phyloP scores from a whole-genome alignment of 1,284 basidiomycete species.

The Ustilago lituana region DNA sequence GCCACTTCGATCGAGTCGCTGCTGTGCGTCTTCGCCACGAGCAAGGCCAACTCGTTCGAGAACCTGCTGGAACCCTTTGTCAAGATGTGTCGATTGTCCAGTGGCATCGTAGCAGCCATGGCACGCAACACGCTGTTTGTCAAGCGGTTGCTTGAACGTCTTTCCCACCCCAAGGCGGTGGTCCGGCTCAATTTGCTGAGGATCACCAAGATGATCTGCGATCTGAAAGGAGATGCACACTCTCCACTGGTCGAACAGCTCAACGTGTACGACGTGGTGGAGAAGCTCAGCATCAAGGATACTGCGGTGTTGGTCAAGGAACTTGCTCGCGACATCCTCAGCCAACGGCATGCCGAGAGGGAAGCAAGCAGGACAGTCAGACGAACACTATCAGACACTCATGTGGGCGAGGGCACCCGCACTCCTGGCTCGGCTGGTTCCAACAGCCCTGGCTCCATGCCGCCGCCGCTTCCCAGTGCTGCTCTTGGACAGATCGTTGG shows the following conservation, averaged over 20 bases:
- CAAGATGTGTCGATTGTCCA: slow-evolving; percentile 84
- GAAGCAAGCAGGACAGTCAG: slow-evolving; percentile 28
- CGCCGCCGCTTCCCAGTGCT: slow-evolving; percentile 13
- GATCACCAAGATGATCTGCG: slow-evolving; percentile 84
- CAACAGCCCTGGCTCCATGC: slow-evolving; percentile 22
- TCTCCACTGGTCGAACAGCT: slow-evolving; percentile 49
- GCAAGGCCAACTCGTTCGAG: slow-evolving; percentile 90
- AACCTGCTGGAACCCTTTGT: slow-evolving; percentile 83
- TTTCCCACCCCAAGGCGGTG: slow-evolving; percentile 79
- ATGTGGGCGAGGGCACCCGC: slow-evolving; percentile 30
- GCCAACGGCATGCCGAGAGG: slow-evolving; percentile 31
- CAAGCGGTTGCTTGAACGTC: slow-evolving; percentile 84
- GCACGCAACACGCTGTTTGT: slow-evolving; percentile 81
- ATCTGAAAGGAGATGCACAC: slow-evolving; percentile 75
- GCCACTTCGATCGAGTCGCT: slow-evolving; percentile 77
- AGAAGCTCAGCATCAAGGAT: slow-evolving; percentile 53
- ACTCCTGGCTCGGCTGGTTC: slow-evolving; percentile 2
- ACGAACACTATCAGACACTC: slow-evolving; percentile 45
- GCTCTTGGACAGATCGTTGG: slow-evolving; percentile 27
- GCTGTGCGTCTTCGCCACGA: slow-evolving; percentile 81
- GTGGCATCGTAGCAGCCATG: slow-evolving; percentile 78
- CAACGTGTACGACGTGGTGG: slow-evolving; percentile 52
- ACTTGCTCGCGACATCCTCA: slow-evolving; percentile 57
- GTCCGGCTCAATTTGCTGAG: slow-evolving; percentile 88
- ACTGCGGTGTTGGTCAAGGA: slow-evolving; percentile 72